Evolutionary conservation across 768 basidiomycete species (phyloP).

Genomic region (Mycena crocata): DNA sequence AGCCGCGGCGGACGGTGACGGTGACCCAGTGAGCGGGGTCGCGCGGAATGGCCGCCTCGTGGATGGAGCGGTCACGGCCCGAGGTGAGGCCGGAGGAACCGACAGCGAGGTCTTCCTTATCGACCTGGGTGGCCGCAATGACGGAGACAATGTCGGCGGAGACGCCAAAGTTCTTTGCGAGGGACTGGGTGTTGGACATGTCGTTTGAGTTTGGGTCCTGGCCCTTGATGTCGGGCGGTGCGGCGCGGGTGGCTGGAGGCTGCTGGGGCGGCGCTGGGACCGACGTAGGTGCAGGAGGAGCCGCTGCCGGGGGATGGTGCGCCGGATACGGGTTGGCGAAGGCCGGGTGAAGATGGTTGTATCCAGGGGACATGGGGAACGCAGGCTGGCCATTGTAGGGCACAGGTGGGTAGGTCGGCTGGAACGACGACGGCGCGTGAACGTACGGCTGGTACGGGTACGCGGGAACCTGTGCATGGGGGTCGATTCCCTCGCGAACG

Average conservation of each 20-base stretch:
- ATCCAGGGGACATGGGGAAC: constrained; percentile 54
- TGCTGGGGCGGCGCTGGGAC: constrained; percentile 35
- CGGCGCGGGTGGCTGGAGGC: constrained; percentile 30
- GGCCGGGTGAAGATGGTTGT: constrained; percentile 69
- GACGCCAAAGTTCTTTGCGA: constrained; percentile 86
- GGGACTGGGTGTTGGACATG: constrained; percentile 78
- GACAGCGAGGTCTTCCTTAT: constrained; percentile 82
- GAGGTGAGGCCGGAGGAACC: constrained; percentile 78
- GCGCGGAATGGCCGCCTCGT: constrained; percentile 66
- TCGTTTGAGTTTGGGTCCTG: constrained; percentile 85
- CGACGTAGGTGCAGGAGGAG: constrained; percentile 36
- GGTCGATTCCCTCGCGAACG: constrained; percentile 74
- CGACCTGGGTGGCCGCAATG: constrained; percentile 48
- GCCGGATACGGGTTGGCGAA: constrained; percentile 64
- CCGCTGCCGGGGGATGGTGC: constrained; percentile 49
- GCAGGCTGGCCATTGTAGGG: constrained; percentile 48
- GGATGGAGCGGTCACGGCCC: constrained; percentile 71
- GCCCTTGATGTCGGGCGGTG: constrained; percentile 62
- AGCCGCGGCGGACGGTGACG: constrained; percentile 63
- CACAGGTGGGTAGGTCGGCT: constrained; percentile 44
- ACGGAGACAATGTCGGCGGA: constrained; percentile 75
- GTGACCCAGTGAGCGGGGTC: constrained; percentile 72
- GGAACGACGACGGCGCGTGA: constrained; percentile 7
- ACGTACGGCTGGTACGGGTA: constrained; percentile 37
- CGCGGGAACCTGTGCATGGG: constrained; percentile 41